These are phyloP conservation scores for Peniophora sp. DNA, from an alignment of 1,284 basidiomycete species.

Conservation along the genomic window DNA sequence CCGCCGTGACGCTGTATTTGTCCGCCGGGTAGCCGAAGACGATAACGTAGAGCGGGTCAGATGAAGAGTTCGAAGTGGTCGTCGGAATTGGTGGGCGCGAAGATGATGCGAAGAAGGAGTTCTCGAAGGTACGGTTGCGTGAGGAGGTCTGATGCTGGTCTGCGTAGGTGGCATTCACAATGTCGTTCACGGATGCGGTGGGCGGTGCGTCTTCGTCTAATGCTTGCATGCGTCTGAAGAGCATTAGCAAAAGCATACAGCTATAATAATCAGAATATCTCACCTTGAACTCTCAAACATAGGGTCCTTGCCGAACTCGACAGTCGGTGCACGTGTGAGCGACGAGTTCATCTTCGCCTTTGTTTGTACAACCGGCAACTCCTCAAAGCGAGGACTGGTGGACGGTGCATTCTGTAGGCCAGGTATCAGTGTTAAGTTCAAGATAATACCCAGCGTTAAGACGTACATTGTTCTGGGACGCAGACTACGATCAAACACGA, in stretches of 20 bases:
- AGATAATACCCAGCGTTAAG: neutral
- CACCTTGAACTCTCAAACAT: constrained; percentile 70
- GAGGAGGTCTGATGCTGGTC: constrained; percentile 38
- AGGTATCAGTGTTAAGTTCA: constrained; percentile 4
- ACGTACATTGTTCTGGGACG: constrained; percentile 49
- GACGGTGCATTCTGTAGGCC: constrained; percentile 40
- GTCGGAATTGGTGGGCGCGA: constrained; percentile 20
- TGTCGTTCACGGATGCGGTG: constrained; percentile 60
- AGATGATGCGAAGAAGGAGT: constrained; percentile 23
- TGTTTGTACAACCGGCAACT: constrained; percentile 61
- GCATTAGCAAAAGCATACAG: neutral
- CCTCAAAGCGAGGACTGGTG: constrained; percentile 54
- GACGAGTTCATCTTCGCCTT: constrained; percentile 70
- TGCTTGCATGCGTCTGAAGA: constrained; percentile 43
- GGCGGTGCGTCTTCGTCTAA: constrained; percentile 72
- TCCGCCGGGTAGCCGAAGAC: constrained; percentile 74
- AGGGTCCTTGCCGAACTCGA: constrained; percentile 70
- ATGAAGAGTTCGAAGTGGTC: constrained; percentile 15
- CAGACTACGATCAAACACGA: constrained; percentile 32
- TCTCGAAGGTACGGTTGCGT: constrained; percentile 27
- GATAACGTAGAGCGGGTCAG: constrained; percentile 46
- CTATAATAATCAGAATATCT: constrained; percentile 10
- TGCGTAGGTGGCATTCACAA: constrained; percentile 48
- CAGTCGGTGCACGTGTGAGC: constrained; percentile 49
- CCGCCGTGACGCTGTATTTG: constrained; percentile 58